These are phyloP conservation scores for Xylaria polymorpha DNA, from an alignment of 2,329 filamentous ascomycete species.

Conservation along the genomic window DNA sequence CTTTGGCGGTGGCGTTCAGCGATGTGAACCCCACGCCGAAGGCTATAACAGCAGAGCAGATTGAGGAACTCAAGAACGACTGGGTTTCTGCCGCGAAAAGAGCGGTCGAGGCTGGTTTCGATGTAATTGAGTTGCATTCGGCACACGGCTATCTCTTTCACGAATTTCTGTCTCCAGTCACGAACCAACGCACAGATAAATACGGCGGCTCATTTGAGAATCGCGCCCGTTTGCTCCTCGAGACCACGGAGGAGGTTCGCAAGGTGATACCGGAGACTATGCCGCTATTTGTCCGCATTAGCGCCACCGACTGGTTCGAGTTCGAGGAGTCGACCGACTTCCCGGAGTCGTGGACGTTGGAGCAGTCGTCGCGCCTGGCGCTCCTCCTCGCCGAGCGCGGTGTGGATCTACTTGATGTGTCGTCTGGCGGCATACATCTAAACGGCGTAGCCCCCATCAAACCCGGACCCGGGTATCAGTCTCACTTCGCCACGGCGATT, in stretches of 20 bases:
- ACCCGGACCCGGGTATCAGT: constrained; percentile 71
- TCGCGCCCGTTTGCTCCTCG: constrained; percentile 73
- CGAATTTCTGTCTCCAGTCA: constrained; percentile 74
- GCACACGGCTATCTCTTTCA: constrained; percentile 82
- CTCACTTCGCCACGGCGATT: constrained; percentile 71
- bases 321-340: constrained; percentile 62
- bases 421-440: constrained; percentile 70
- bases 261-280: constrained; percentile 70
- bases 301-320: constrained; percentile 76
- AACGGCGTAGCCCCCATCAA: constrained; percentile 59
- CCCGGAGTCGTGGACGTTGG: constrained; percentile 69
- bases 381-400: constrained; percentile 69
- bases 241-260: constrained; percentile 72
- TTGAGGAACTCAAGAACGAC: constrained; percentile 51
- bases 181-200: constrained; percentile 75
- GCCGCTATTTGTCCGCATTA: constrained; percentile 76
- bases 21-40: constrained; percentile 65
- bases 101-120: constrained; percentile 63
- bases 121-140: constrained; percentile 77
- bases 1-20: constrained; percentile 69
- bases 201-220: constrained; percentile 80
- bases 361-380: constrained; percentile 70
- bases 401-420: constrained; percentile 77
- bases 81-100: constrained; percentile 52
- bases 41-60: constrained; percentile 63